phyloP scores from a whole-genome alignment of 2,329 filamentous ascomycete genomes.

The Hymenoscyphus fructigenus region DNA sequence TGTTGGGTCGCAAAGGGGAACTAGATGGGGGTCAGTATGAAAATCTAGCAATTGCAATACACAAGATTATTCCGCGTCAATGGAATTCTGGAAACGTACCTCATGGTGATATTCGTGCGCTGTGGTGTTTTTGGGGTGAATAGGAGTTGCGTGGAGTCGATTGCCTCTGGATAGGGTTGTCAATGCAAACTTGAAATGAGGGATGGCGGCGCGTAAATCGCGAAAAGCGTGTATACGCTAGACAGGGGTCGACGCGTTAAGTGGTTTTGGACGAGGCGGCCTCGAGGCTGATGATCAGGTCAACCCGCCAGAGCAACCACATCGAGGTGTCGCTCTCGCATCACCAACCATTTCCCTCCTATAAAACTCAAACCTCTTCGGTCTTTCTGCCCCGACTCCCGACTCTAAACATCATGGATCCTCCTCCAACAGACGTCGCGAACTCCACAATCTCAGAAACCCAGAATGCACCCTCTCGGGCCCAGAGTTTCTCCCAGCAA shows the following conservation, averaged over 20 bases:
- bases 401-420: slow-evolving; percentile 36
- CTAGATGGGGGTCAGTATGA: slow-evolving; percentile 43
- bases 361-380: neutral
- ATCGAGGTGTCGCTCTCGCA: neutral
- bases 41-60: neutral
- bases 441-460: slow-evolving; percentile 16
- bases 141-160: neutral
- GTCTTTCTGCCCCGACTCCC: neutral
- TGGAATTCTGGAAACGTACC: slow-evolving; percentile 29
- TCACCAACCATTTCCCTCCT: neutral
- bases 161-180: slow-evolving; percentile 4
- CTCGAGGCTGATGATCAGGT: slow-evolving; percentile 18
- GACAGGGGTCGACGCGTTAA: slow-evolving; percentile 23
- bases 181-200: slow-evolving; percentile 9
- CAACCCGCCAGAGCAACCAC: neutral
- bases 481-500: slow-evolving; percentile 58
- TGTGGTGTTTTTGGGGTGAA: neutral
- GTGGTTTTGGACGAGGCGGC: slow-evolving; percentile 17
- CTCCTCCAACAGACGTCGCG: slow-evolving; percentile 33
- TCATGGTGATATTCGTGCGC: slow-evolving; percentile 30
- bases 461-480: slow-evolving; percentile 41
- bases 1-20: slow-evolving; percentile 78
- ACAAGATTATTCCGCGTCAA: slow-evolving; percentile 9
- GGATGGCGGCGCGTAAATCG: slow-evolving; percentile 12
- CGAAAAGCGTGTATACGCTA: slow-evolving; percentile 9